Evolutionary conservation across 1,284 basidiomycete species (phyloP).

Genomic region (Trichosporon asahii): DNA sequence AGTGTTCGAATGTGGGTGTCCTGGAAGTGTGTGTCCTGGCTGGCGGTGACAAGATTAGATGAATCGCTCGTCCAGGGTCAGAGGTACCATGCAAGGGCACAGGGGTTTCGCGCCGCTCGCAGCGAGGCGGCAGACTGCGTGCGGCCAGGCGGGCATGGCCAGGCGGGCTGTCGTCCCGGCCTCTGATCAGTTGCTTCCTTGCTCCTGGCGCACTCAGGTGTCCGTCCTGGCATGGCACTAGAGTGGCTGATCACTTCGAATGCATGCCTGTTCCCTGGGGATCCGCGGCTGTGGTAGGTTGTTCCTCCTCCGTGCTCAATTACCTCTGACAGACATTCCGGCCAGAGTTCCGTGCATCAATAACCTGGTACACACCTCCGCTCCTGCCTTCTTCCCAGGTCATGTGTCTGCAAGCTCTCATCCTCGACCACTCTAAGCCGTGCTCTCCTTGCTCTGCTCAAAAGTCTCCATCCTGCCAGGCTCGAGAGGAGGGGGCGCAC

Average conservation of each 20-base stretch:
- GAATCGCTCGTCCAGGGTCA: slow-evolving; percentile 6
- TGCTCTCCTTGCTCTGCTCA: too few relatives aligned
- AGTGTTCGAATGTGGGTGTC: not conserved
- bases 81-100: not conserved
- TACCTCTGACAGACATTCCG: not conserved
- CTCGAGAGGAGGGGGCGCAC: not conserved
- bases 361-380: not conserved
- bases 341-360: not conserved
- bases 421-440: not conserved
- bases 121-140: not conserved
- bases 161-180: not conserved
- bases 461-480: too few relatives aligned
- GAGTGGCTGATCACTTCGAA: not conserved
- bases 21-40: not conserved
- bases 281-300: not conserved
- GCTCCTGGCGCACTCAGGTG: not conserved
- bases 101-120: not conserved
- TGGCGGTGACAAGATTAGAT: slow-evolving; percentile 6
- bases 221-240: not conserved
- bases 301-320: not conserved
- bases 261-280: not conserved
- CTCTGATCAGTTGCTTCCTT: not conserved
- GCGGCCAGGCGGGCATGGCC: not conserved
- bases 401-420: too few relatives aligned
- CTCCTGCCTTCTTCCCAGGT: too few relatives aligned